Conservation (phyloP, 2,329 filamentous ascomycete genomes). For the Torrubiellomyces zombiae region DNA sequence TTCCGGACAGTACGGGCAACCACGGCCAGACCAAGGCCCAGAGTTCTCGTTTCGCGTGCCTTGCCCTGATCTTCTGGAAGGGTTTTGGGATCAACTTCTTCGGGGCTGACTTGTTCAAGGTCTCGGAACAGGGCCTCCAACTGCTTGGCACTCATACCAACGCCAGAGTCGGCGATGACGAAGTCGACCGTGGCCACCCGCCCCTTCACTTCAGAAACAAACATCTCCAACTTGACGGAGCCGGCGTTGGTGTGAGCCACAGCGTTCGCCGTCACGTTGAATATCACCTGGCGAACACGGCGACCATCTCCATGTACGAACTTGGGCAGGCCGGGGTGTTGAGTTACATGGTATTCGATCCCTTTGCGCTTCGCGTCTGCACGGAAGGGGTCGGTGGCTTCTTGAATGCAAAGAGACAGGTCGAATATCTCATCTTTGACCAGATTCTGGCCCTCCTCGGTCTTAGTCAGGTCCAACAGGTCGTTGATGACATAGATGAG, state of each 20-base stretch:
- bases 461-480: constrained; percentile 73
- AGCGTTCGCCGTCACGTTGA: constrained; percentile 73
- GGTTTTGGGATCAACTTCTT: constrained; percentile 17
- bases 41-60: constrained; percentile 23
- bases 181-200: constrained; percentile 54
- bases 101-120: constrained; percentile 38
- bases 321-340: constrained; percentile 51
- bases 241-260: constrained; percentile 60
- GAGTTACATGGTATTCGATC: constrained; percentile 50
- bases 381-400: constrained; percentile 59
- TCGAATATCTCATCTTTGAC: constrained; percentile 72
- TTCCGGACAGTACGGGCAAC: constrained; percentile 79
- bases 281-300: constrained; percentile 64
- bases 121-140: constrained; percentile 41
- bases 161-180: constrained; percentile 57
- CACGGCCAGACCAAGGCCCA: constrained; percentile 73
- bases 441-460: constrained; percentile 63
- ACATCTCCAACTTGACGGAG: constrained; percentile 53
- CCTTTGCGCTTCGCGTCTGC: constrained; percentile 62
- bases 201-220: constrained; percentile 36
- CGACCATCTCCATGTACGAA: constrained; percentile 65
- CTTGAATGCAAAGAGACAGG: constrained; percentile 50
- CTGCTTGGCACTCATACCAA: constrained; percentile 49
- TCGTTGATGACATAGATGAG: constrained; percentile 92
- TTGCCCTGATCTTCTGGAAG: constrained; percentile 11